Percentiles rank a stretch among this genome's conserved stretches.
Conservation (phyloP, 1,284 basidiomycete genomes). For the Melanopsichium pennsylvanicum region DNA sequence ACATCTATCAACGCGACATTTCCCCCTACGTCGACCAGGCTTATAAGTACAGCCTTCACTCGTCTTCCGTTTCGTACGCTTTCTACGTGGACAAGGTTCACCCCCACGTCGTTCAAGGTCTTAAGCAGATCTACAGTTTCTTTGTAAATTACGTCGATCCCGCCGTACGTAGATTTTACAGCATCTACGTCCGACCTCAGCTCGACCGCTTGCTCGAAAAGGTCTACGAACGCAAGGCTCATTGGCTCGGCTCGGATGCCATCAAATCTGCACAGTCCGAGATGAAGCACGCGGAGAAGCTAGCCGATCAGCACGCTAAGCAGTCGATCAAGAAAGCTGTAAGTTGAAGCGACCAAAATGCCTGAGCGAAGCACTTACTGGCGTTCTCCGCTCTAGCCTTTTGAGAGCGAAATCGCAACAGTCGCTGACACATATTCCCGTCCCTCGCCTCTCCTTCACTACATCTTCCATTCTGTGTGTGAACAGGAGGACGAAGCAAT, state of each 20-base stretch:
- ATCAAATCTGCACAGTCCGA: slow-evolving; percentile 42
- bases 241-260: slow-evolving; percentile 43
- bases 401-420: neutral
- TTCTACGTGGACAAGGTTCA: slow-evolving; percentile 60
- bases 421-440: slow-evolving; percentile 5
- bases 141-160: slow-evolving; percentile 54
- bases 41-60: slow-evolving; percentile 40
- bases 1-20: slow-evolving; percentile 62
- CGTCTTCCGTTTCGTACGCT: slow-evolving; percentile 37
- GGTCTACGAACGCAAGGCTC: slow-evolving; percentile 53
- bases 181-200: slow-evolving; percentile 55
- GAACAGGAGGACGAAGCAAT: slow-evolving; percentile 36
- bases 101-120: slow-evolving; percentile 43
- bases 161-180: slow-evolving; percentile 47
- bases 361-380: neutral
- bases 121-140: slow-evolving; percentile 49
- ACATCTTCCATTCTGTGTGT: slow-evolving; percentile 7
- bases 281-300: slow-evolving; percentile 29
- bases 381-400: neutral
- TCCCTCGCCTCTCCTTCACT: neutral
- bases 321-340: slow-evolving; percentile 45
- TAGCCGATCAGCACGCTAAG: slow-evolving; percentile 36
- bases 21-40: slow-evolving; percentile 56
- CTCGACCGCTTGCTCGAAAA: slow-evolving; percentile 49
- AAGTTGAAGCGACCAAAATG: slow-evolving; percentile 10